Evolutionary conservation across 2,329 filamentous ascomycete species (phyloP).

Genomic region (Fusarium sacchari): DNA sequence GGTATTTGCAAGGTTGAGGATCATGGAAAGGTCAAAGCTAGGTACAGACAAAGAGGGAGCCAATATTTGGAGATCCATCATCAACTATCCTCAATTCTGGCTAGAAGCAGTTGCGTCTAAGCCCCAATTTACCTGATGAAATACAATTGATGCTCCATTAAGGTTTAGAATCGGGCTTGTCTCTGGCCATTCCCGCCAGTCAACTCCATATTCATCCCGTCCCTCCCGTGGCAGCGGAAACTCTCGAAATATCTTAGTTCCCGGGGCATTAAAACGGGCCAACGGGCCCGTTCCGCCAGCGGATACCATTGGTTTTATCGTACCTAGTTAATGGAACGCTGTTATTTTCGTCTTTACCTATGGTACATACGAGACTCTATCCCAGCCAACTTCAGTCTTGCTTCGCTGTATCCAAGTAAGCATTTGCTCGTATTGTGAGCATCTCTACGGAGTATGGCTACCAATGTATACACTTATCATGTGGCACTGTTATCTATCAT

Average conservation of each 20-base stretch:
- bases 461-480: not conserved
- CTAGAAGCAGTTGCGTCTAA: not conserved
- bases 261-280: not conserved
- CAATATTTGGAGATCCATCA: not conserved
- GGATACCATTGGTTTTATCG: slow-evolving; percentile 23
- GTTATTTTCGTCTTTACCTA: not conserved
- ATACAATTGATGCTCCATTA: not conserved
- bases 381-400: not conserved
- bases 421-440: not conserved
- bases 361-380: not conserved
- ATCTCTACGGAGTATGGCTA: not conserved
- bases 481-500: not conserved
- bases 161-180: not conserved
- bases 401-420: not conserved
- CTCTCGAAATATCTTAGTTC: slow-evolving; percentile 26
- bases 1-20: slow-evolving; percentile 10
- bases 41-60: slow-evolving; percentile 21
- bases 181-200: slow-evolving; percentile 13
- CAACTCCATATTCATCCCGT: slow-evolving; percentile 5
- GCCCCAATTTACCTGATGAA: not conserved
- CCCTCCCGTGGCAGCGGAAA: slow-evolving; percentile 6
- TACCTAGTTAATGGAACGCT: slow-evolving; percentile 7
- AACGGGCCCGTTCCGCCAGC: slow-evolving; percentile 8
- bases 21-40: slow-evolving; percentile 13
- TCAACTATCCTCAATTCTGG: not conserved